Evolutionary conservation across 2,329 filamentous ascomycete genomes (phyloP).

Genomic region (Aspergillus puulaauensis): DNA sequence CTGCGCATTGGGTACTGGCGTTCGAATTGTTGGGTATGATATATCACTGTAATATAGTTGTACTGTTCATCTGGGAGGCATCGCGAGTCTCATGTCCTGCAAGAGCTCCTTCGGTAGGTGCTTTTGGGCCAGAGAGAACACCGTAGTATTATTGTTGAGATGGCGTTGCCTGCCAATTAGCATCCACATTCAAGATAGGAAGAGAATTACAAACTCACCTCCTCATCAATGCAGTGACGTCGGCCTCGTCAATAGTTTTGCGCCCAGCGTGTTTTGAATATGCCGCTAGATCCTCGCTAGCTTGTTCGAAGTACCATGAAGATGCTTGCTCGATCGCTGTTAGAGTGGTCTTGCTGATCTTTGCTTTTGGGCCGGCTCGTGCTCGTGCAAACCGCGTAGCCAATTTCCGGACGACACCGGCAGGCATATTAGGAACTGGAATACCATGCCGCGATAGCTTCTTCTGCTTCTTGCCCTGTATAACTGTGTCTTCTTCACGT

Average conservation of each 20-base stretch:
- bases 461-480: constrained; percentile 48
- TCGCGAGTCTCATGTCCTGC: constrained; percentile 65
- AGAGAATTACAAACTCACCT: constrained; percentile 58
- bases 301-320: constrained; percentile 90
- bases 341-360: constrained; percentile 71
- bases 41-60: constrained; percentile 17
- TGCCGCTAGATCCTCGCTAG: constrained; percentile 73
- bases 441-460: constrained; percentile 69
- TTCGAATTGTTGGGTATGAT: constrained; percentile 26
- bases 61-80: constrained; percentile 32
- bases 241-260: constrained; percentile 81
- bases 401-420: constrained; percentile 67
- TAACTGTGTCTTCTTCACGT: constrained; percentile 29
- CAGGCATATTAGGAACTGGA: constrained; percentile 72
- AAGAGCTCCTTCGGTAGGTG: constrained; percentile 79
- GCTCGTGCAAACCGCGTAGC: constrained; percentile 67
- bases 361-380: constrained; percentile 64
- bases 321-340: constrained; percentile 75
- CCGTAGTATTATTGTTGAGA: constrained; percentile 67
- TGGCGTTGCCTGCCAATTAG: constrained; percentile 69
- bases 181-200: constrained; percentile 13
- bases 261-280: constrained; percentile 81
- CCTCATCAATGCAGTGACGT: constrained; percentile 78
- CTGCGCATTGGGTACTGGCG: constrained; percentile 35
- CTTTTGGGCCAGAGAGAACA: constrained; percentile 81